These are phyloP conservation scores for Coffea humblotiana DNA, from an alignment of 305 asterid species.

Conservation along the genomic window DNA sequence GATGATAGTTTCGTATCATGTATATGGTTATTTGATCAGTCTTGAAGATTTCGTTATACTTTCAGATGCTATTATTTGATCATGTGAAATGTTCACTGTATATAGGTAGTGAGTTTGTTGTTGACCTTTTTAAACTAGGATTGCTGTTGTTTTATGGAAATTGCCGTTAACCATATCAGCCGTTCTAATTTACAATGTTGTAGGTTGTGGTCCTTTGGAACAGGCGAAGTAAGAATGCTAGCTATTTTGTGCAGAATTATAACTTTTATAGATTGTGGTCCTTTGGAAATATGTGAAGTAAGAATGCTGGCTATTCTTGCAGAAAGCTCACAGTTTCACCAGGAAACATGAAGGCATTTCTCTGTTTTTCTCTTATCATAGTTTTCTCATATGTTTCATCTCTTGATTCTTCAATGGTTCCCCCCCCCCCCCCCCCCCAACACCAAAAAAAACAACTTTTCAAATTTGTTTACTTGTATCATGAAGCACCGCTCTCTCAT, in stretches of 20 bases:
- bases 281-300: background rate
- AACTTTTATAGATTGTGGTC: background rate
- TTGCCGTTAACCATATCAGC: background rate
- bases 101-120: slow-evolving; percentile 3
- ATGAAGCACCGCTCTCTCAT: background rate
- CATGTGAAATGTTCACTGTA: slow-evolving; percentile 1
- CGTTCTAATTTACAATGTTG: background rate
- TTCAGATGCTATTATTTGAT: background rate
- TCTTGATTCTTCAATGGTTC: background rate
- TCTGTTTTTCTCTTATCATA: background rate
- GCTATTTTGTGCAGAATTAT: no score
- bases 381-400: background rate
- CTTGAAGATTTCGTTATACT: slow-evolving; percentile 2
- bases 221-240: background rate
- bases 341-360: background rate
- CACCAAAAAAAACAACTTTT: no score
- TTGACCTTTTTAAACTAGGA: background rate
- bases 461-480: background rate
- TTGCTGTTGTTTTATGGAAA: background rate
- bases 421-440: background rate
- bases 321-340: background rate
- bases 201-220: background rate
- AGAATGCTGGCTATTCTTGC: background rate
- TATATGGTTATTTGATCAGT: background rate
- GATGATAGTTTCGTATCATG: background rate